Evolutionary conservation across 73 alveolate genomes (phyloP).

Genomic region (Paramecium sexaurelia): DNA sequence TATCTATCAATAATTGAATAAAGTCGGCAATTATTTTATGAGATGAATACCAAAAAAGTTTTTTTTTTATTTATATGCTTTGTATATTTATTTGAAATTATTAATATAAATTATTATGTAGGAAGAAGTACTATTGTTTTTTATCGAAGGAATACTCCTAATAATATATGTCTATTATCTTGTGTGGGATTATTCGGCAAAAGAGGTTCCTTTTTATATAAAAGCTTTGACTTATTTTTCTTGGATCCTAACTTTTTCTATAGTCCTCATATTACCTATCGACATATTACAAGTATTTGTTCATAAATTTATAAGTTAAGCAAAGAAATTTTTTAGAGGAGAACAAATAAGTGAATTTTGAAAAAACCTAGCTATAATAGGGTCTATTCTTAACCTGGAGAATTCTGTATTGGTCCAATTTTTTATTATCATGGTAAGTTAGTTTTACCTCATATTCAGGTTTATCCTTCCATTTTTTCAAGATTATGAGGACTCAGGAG

Average conservation of each 20-base stretch:
- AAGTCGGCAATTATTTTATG: no score
- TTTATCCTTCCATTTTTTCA: neutral
- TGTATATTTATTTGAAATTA: neutral
- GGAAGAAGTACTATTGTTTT: constrained; percentile 4
- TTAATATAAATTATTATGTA: neutral
- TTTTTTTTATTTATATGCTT: no score
- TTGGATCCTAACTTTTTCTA: constrained; percentile 60
- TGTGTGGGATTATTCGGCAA: constrained; percentile 59
- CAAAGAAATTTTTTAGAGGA: neutral
- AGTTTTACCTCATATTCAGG: neutral
- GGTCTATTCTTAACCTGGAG: constrained; percentile 34
- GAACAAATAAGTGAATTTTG: neutral
- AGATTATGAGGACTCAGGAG: constrained; percentile 18
- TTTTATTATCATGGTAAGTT: constrained; percentile 53
- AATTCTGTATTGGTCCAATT: constrained; percentile 59
- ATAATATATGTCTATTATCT: constrained; percentile 29
- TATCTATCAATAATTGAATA: no score
- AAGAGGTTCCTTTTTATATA: constrained; percentile 53
- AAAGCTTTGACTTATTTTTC: constrained; percentile 60
- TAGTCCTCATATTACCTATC: constrained; percentile 54
- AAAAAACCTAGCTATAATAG: neutral
- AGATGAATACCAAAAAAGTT: no score
- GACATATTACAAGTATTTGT: constrained; percentile 47
- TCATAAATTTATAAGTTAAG: neutral
- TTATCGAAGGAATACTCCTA: neutral